phyloP scores from a whole-genome alignment of 352 stramenopile genomes.

The Pythium dissotocum region DNA sequence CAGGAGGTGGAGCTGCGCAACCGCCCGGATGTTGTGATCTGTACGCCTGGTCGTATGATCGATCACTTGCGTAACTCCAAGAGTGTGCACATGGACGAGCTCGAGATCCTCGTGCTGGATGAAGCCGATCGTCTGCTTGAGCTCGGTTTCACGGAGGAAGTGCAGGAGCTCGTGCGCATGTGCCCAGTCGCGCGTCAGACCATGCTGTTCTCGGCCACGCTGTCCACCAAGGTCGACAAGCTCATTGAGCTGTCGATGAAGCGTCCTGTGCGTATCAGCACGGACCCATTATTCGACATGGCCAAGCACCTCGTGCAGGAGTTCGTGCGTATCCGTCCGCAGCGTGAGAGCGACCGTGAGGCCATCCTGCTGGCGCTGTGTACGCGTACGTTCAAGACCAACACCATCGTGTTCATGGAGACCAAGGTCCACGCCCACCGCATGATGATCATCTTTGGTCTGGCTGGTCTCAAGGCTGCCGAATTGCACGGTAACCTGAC shows the following conservation, averaged over 20 bases:
- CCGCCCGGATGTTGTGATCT: conserved; percentile 97
- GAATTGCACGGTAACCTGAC: conserved; percentile 98
- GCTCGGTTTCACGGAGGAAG: conserved; percentile 98
- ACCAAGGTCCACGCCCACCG: conserved; percentile 96
- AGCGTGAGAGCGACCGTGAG: conserved; percentile 92
- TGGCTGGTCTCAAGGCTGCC: conserved; percentile 95
- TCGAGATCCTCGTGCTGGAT: conserved; percentile 96
- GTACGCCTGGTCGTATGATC: conserved; percentile 97
- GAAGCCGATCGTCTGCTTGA: conserved; percentile 97
- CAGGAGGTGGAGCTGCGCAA: conserved; percentile 96
- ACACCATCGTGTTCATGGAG: conserved; percentile 99
- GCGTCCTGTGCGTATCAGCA: conserved; percentile 93
- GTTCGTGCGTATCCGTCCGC: conserved; percentile 95
- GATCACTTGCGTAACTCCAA: conserved; percentile 98
- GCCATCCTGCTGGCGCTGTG: conserved; percentile 95
- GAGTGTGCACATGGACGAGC: conserved; percentile 96
- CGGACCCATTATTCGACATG: conserved; percentile 94
- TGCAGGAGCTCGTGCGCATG: conserved; percentile 94
- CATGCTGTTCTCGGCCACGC: conserved; percentile 98
- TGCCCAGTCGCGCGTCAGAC: conserved; percentile 96
- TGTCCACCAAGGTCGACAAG: conserved; percentile 98
- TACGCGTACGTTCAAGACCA: conserved; percentile 93
- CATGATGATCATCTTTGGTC: conserved; percentile 96
- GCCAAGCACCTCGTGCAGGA: conserved; percentile 97
- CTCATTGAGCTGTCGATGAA: conserved; percentile 97